Evolutionary conservation across 768 basidiomycete genomes (phyloP), one percentile per base, ranked within the genome.

Genomic region (Hygrocybe punicea): DNA sequence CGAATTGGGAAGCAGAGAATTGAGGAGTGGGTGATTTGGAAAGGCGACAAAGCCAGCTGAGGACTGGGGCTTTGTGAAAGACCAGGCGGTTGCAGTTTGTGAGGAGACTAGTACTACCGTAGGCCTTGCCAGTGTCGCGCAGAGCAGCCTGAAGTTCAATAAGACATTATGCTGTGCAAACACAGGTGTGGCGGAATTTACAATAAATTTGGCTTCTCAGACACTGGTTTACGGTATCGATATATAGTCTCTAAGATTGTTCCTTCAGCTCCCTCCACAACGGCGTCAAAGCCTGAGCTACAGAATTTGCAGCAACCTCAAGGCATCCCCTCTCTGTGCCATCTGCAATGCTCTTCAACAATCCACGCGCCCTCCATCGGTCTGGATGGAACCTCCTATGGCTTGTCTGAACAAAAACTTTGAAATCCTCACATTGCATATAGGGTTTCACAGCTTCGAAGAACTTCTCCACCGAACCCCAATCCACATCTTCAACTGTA

Each of bases 331-430:
- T 78, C 63, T 84, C 80, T 46, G 77, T 71, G 48, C 84, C 84
- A 58, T 88, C 84, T 21, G 67, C 62, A 47, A 88, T 78, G 47
- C 81, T 81, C 57, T 75, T 74, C 65, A 88, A 75, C 35, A 91
- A 71, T 25, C 81, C 81, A 40, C 86, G 77, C 29, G 86, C 83
- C 42, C 84, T 76, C 91, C 89, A 93, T 58, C 87, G 74, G 68
- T 92, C 90, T 2, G 89, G 87, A 62, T 91, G 91, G 67, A 91
- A 92, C 51, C 89, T 73, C 39, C 82, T 78, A 63, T 90, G 81
- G 62, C 85, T 86, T 64, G 83, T 84, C 71, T 88, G 82, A 3
- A 92, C 77, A 55, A 91, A 79, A 2, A 67, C 68, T 64, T 80
- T 83, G 70, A 82, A 91, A 49, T 87, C 86, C 66, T 85, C 81